These are phyloP conservation scores for Yamadazyma kitorensis DNA, from an alignment of 805 yeast genomes.

Conservation along the genomic window DNA sequence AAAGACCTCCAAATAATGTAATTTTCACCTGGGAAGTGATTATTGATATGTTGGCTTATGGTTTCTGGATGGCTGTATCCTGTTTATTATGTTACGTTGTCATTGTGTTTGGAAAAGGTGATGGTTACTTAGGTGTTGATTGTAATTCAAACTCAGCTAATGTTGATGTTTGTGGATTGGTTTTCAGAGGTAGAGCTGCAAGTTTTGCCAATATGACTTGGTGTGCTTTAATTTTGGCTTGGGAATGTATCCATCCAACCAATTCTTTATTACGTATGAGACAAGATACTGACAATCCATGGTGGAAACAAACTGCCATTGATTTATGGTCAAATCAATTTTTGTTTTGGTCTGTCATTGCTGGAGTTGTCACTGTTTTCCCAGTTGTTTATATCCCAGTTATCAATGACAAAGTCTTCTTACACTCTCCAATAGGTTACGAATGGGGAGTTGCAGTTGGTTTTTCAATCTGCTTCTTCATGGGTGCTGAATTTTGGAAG, in stretches of 20 bases:
- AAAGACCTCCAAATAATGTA: slow-evolving; percentile 33
- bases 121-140: slow-evolving; percentile 36
- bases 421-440: slow-evolving; percentile 36
- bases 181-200: slow-evolving; percentile 37
- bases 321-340: slow-evolving; percentile 37
- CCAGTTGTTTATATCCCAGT: slow-evolving; percentile 42
- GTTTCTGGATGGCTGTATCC: slow-evolving; percentile 41
- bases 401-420: slow-evolving; percentile 36
- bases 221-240: slow-evolving; percentile 40
- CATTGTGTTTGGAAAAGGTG: slow-evolving; percentile 37
- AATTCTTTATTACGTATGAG: slow-evolving; percentile 36
- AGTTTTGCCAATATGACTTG: slow-evolving; percentile 39
- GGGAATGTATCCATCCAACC: slow-evolving; percentile 39
- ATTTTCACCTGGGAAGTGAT: slow-evolving; percentile 42
- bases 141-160: slow-evolving; percentile 28
- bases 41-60: slow-evolving; percentile 39
- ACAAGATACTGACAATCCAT: slow-evolving; percentile 32
- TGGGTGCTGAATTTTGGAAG: slow-evolving; percentile 37
- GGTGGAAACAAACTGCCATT: slow-evolving; percentile 35
- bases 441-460: slow-evolving; percentile 41
- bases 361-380: slow-evolving; percentile 35
- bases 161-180: slow-evolving; percentile 25
- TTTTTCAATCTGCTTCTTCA: slow-evolving; percentile 25
- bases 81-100: slow-evolving; percentile 37
- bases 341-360: slow-evolving; percentile 36